Conservation (phyloP, 2,329 filamentous ascomycete genomes). For the Dactylellina haptotyla region DNA sequence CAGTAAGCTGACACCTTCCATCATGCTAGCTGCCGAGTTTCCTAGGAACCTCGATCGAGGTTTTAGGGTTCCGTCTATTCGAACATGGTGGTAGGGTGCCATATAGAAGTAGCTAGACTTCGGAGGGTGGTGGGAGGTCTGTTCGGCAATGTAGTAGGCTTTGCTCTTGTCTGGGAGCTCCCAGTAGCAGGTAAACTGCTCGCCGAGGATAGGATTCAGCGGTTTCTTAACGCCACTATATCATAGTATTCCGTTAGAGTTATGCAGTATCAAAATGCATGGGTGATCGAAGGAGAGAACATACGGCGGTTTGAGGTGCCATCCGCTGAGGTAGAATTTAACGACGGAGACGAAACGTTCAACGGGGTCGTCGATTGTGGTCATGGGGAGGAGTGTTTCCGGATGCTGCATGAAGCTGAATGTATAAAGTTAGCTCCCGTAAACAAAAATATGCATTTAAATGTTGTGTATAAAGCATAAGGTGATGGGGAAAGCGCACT, state of each 20-base stretch:
- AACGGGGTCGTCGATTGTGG: slow-evolving; percentile 85
- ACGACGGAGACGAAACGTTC: slow-evolving; percentile 93
- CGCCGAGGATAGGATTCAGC: slow-evolving; percentile 93
- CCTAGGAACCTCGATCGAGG: slow-evolving; percentile 94
- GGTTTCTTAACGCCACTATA: slow-evolving; percentile 95
- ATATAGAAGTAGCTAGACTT: slow-evolving; percentile 99
- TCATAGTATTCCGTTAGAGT: not conserved
- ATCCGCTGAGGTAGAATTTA: slow-evolving; percentile 97
- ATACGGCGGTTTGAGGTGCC: slow-evolving; percentile 97
- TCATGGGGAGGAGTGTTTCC: slow-evolving; percentile 89
- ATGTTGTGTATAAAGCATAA: slow-evolving; percentile 73
- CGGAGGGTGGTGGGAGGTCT: slow-evolving; percentile 96
- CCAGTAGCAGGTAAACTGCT: slow-evolving; percentile 96
- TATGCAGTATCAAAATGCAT: not conserved
- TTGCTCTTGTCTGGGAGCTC: slow-evolving; percentile 83
- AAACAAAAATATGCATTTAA: not conserved
- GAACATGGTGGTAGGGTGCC: slow-evolving; percentile 90
- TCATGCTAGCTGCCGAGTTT: slow-evolving; percentile 96
- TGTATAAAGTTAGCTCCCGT: slow-evolving; percentile 73
- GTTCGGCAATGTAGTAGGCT: slow-evolving; percentile 96
- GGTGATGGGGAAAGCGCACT: slow-evolving; percentile 86
- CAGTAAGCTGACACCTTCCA: slow-evolving; percentile 94
- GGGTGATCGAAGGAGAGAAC: slow-evolving; percentile 60
- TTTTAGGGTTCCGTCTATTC: slow-evolving; percentile 94
- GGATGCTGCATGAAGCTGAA: slow-evolving; percentile 98